Conservation (phyloP, 2,329 filamentous ascomycete species). For the Anthostomella pinea region DNA sequence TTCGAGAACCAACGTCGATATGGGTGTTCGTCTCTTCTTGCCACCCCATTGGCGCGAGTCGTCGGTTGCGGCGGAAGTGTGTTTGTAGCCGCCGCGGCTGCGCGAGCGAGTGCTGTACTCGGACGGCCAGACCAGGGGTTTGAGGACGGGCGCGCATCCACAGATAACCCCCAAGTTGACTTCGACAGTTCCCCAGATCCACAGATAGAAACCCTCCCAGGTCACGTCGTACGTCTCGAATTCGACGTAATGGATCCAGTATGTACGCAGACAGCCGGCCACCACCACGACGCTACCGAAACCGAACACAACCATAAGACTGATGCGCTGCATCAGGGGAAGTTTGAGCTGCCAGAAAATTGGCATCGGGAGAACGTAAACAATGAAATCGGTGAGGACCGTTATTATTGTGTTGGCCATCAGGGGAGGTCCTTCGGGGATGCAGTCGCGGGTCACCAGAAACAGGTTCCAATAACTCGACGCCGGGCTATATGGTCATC, state of each 20-base stretch:
- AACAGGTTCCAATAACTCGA: constrained; percentile 30
- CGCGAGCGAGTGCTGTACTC: neutral
- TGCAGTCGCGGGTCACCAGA: constrained; percentile 21
- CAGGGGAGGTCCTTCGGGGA: constrained; percentile 27
- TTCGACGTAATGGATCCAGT: constrained; percentile 36
- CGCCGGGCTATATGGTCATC: constrained; percentile 10
- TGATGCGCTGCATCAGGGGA: constrained; percentile 33
- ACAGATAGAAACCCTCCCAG: constrained; percentile 39
- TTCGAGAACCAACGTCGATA: neutral
- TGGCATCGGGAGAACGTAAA: constrained; percentile 37
- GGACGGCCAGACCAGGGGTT: constrained; percentile 20
- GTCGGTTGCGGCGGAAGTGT: neutral
- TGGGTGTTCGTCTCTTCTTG: neutral
- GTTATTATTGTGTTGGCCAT: constrained; percentile 33
- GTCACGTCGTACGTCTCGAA: constrained; percentile 38
- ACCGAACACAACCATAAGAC: constrained; percentile 36
- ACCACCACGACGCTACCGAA: constrained; percentile 37
- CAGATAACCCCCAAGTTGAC: constrained; percentile 41
- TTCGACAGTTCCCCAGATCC: constrained; percentile 42
- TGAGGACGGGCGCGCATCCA: constrained; percentile 37
- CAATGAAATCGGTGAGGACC: constrained; percentile 33
- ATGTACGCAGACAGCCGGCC: constrained; percentile 35
- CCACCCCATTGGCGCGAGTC: neutral
- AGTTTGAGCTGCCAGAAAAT: constrained; percentile 33
- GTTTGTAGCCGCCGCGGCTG: neutral